A percentile compares a stretch with the other conserved stretches of the same genome.
phyloP scores from a whole-genome alignment of 805 yeast genomes.

The Saturnispora mendoncae region DNA sequence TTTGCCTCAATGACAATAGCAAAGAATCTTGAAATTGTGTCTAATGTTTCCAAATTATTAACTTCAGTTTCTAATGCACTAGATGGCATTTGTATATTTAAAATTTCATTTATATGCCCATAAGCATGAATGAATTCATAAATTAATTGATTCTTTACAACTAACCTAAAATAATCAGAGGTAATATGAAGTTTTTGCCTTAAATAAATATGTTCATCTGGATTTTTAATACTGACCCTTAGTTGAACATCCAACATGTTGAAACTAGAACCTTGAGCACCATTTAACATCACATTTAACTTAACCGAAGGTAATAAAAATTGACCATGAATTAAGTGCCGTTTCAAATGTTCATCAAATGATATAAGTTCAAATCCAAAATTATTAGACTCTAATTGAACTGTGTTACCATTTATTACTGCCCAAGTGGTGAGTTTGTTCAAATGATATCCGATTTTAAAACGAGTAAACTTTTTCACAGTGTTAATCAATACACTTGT shows the following conservation, averaged over 20 bases:
- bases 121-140: conserved; percentile 20
- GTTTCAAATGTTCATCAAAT: conserved; percentile 13
- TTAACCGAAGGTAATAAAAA: conserved; percentile 35
- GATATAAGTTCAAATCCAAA: conserved; percentile 11
- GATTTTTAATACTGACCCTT: conserved; percentile 35
- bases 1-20: conserved; percentile 53
- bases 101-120: conserved; percentile 7
- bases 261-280: conserved; percentile 34
- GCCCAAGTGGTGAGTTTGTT: conserved; percentile 3
- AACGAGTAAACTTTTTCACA: not conserved
- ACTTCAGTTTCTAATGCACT: not conserved
- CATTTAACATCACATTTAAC: conserved; percentile 25
- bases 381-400: conserved; percentile 14
- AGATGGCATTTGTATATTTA: not conserved
- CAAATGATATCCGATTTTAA: not conserved
- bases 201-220: conserved; percentile 22
- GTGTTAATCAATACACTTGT: conserved; percentile 6
- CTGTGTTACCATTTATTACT: conserved; percentile 12
- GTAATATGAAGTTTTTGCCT: conserved; percentile 46
- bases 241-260: conserved; percentile 40
- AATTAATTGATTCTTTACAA: conserved; percentile 41
- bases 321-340: conserved; percentile 30
- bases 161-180: conserved; percentile 50
- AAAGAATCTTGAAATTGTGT: conserved; percentile 29
- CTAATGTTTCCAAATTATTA: conserved; percentile 12